Percentiles rank a stretch among this genome's conserved stretches.
phyloP scores from a whole-genome alignment of 2,329 filamentous ascomycete genomes.

The Cordyceps fumosorosea region DNA sequence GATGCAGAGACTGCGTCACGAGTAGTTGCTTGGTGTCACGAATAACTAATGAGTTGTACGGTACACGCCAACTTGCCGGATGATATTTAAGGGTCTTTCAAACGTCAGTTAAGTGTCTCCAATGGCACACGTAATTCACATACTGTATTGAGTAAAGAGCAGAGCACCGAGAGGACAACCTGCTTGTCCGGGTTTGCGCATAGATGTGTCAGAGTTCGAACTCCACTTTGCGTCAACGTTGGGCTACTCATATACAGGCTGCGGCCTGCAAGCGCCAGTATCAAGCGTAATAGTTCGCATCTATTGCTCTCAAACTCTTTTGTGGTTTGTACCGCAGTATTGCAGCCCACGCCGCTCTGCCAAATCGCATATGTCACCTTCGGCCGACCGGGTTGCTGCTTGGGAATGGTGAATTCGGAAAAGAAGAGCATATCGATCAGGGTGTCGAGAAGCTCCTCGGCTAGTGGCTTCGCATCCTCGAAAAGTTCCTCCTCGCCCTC shows the following conservation, averaged over 20 bases:
- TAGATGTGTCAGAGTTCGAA: constrained; percentile 80
- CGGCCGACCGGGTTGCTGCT: constrained; percentile 59
- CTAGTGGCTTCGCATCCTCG: constrained; percentile 78
- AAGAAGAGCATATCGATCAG: constrained; percentile 88
- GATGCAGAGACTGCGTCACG: constrained; percentile 85
- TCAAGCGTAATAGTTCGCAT: constrained; percentile 78
- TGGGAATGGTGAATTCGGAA: constrained; percentile 78
- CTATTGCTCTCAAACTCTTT: constrained; percentile 92
- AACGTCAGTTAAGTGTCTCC: background rate
- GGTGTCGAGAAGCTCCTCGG: constrained; percentile 87
- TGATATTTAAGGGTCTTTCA: constrained; percentile 86
- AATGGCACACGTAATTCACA: constrained; percentile 21
- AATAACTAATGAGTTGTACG: constrained; percentile 87
- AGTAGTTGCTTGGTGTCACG: constrained; percentile 85
- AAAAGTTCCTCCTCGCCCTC: constrained; percentile 53
- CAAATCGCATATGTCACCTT: constrained; percentile 93
- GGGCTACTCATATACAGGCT: constrained; percentile 88
- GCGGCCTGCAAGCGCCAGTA: constrained; percentile 80
- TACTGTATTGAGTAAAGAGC: constrained; percentile 90
- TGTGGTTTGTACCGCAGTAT: constrained; percentile 77
- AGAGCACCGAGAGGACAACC: constrained; percentile 80
- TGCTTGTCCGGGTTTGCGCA: constrained; percentile 87
- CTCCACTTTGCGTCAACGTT: constrained; percentile 72
- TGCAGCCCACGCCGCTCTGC: constrained; percentile 96
- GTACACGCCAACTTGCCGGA: constrained; percentile 85